Percentiles rank a stretch among this genome's conserved stretches.
Conservation (phyloP, 2,329 filamentous ascomycete species). For the Fusarium agapanthi region DNA sequence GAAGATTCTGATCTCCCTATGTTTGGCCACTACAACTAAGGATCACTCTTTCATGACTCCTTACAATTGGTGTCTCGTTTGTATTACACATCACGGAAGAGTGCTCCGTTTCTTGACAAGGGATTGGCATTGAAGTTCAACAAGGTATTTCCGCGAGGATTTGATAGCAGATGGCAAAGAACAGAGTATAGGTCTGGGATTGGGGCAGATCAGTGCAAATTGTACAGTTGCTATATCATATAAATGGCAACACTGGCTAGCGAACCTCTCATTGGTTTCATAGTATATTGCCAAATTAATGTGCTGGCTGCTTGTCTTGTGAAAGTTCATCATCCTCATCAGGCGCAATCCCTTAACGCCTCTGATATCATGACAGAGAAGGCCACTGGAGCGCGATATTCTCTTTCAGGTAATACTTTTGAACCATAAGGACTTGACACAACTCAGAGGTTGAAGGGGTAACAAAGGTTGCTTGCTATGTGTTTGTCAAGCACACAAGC, state of each 20-base stretch:
- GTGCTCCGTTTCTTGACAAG: not conserved
- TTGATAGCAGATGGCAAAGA: not conserved
- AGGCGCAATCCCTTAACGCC: not conserved
- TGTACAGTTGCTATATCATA: not conserved
- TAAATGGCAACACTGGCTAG: not conserved
- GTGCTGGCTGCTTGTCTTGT: not conserved
- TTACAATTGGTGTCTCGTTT: not conserved
- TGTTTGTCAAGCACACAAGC: not conserved
- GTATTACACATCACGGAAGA: not conserved
- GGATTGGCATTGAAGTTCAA: not conserved
- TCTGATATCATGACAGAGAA: not conserved
- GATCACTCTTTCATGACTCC: not conserved
- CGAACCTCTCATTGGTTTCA: not conserved
- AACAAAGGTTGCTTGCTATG: not conserved
- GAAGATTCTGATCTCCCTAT: not conserved
- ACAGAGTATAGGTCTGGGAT: not conserved
- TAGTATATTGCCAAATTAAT: not conserved
- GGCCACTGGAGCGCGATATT: not conserved
- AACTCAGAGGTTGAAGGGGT: not conserved
- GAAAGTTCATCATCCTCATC: not conserved
- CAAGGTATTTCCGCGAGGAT: not conserved
- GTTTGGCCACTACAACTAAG: slow-evolving; percentile 1
- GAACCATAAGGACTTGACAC: not conserved
- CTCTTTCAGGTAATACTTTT: not conserved
- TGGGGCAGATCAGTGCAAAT: not conserved